phyloP scores from a whole-genome alignment of 2,329 filamentous ascomycete genomes.

The Cytospora piceae region DNA sequence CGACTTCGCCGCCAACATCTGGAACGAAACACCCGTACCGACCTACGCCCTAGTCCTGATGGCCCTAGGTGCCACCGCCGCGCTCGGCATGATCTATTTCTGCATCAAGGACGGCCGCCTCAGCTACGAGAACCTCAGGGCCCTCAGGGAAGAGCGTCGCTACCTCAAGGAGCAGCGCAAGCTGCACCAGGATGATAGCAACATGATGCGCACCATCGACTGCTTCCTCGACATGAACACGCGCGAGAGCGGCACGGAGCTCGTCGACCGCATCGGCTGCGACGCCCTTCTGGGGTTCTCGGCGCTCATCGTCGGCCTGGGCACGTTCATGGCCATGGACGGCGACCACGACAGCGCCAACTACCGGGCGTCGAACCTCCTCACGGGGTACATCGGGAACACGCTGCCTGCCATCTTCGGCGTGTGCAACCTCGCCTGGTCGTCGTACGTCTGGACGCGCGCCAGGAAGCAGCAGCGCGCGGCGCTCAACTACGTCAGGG shows the following conservation, averaged over 20 bases:
- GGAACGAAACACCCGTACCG: constrained; percentile 56
- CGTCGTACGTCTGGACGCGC: constrained; percentile 45
- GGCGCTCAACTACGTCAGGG: constrained; percentile 35
- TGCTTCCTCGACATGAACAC: constrained; percentile 48
- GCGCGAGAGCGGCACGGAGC: constrained; percentile 55
- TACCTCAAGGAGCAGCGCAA: constrained; percentile 37
- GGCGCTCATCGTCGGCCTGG: constrained; percentile 52
- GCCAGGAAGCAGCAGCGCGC: constrained; percentile 44
- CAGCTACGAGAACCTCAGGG: constrained; percentile 50
- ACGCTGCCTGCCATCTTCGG: constrained; percentile 53
- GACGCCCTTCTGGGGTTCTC: constrained; percentile 54
- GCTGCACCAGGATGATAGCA: constrained; percentile 31
- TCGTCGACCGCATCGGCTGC: constrained; percentile 55
- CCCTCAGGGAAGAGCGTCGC: constrained; percentile 48
- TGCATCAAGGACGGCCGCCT: constrained; percentile 49
- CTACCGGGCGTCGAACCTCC: constrained; percentile 53
- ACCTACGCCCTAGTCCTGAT: constrained; percentile 53
- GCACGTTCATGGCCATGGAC: constrained; percentile 58
- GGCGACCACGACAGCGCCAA: constrained; percentile 47
- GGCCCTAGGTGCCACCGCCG: constrained; percentile 54
- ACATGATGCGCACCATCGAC: constrained; percentile 36
- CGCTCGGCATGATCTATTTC: constrained; percentile 49
- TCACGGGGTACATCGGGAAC: constrained; percentile 61
- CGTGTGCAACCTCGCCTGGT: constrained; percentile 54
- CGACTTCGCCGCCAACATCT: constrained; percentile 62